These are phyloP conservation scores for Jackrogersella multiformis DNA, from an alignment of 495 filamentous ascomycete species.

Conservation along the genomic window DNA sequence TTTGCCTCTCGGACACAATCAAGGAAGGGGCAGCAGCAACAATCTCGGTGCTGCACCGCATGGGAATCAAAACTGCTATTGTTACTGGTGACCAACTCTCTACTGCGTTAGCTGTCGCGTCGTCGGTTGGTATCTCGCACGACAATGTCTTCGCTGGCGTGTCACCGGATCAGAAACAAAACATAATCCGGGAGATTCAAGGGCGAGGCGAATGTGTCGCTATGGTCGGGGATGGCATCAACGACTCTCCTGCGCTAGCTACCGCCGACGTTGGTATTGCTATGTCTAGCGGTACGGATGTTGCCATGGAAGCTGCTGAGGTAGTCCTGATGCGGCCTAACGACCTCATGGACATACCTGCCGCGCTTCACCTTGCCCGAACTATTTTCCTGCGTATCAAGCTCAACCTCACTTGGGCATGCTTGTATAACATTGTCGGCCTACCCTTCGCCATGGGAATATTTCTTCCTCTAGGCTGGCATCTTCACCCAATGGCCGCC, in stretches of 20 bases:
- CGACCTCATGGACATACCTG: conserved; percentile 90
- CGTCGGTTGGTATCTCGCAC: conserved; percentile 79
- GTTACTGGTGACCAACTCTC: conserved; percentile 91
- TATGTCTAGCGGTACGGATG: conserved; percentile 90
- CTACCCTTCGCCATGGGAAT: conserved; percentile 97
- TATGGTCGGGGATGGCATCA: conserved; percentile 99
- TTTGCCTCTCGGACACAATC: conserved; percentile 87
- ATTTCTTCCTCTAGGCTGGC: conserved; percentile 86
- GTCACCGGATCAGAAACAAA: conserved; percentile 86
- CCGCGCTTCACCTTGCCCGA: conserved; percentile 80
- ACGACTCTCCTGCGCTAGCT: conserved; percentile 95
- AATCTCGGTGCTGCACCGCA: conserved; percentile 81
- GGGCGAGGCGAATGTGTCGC: conserved; percentile 77
- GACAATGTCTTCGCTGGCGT: conserved; percentile 82
- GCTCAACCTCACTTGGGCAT: conserved; percentile 90
- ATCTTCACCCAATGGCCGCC: conserved; percentile 93
- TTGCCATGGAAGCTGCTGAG: conserved; percentile 97
- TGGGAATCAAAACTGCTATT: conserved; percentile 87
- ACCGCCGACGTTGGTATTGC: conserved; percentile 94
- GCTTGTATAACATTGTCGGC: conserved; percentile 89
- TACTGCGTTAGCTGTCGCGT: conserved; percentile 83
- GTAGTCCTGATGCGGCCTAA: conserved; percentile 94
- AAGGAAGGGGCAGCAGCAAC: conserved; percentile 86
- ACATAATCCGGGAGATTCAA: conserved; percentile 82
- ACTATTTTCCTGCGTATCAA: conserved; percentile 94